Percentiles rank a stretch among this genome's conserved stretches.
Evolutionary conservation across 352 stramenopile species (phyloP).

Genomic region (Globisporangium echinulatum): DNA sequence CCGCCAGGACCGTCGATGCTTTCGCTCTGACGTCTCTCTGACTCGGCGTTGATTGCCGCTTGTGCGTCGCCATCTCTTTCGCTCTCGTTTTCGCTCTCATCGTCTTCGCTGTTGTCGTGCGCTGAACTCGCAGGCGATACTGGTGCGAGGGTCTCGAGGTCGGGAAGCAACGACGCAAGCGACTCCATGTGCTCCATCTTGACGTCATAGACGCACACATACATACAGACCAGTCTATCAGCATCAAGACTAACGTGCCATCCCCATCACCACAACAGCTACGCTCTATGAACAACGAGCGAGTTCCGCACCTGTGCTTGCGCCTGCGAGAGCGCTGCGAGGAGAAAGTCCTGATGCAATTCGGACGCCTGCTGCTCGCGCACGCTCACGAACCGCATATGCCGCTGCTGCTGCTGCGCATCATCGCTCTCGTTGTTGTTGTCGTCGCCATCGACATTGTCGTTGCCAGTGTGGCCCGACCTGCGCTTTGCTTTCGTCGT

Average conservation of each 20-base stretch:
- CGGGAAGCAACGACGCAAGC: conserved; percentile 31
- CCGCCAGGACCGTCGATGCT: too few species aligned
- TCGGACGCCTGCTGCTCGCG: conserved; percentile 45
- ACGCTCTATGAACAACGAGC: not conserved
- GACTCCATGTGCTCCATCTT: conserved; percentile 50
- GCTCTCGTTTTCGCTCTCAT: not conserved
- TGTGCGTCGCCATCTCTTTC: too few species aligned
- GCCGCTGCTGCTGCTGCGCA: not conserved
- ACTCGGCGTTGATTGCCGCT: too few species aligned
- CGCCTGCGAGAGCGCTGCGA: conserved; percentile 50
- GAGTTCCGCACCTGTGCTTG: conserved; percentile 35
- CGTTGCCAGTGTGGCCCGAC: not conserved
- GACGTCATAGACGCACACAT: not conserved
- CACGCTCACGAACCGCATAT: conserved; percentile 37
- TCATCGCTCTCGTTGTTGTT: not conserved
- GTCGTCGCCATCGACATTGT: not conserved
- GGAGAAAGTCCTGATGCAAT: conserved; percentile 52
- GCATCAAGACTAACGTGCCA: not conserved
- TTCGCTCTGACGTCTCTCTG: too few species aligned
- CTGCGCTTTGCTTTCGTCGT: not conserved
- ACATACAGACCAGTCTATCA: not conserved
- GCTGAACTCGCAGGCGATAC: not conserved
- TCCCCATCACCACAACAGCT: too few species aligned
- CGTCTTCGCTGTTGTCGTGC: not conserved
- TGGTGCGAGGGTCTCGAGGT: not conserved